Base-by-base conservation (phyloP, 352 stramenopile species). In the Phytophthora rubi region DNA sequence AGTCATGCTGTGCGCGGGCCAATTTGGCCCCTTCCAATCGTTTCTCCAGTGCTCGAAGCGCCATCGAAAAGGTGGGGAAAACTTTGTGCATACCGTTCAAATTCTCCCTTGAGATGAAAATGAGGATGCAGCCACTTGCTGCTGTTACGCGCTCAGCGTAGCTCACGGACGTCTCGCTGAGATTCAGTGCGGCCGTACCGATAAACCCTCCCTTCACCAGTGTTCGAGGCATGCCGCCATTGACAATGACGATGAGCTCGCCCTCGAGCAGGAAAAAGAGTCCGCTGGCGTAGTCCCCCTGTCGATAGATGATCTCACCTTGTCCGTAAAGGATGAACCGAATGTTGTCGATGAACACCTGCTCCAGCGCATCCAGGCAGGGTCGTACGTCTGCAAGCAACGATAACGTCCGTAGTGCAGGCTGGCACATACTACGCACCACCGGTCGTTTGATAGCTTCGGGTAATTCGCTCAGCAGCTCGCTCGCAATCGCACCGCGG, bases 221-320 rank as follows among this genome's bases (percentile, higher is more conserved):
- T 2, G 68, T 79, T 0, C 76, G 66, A 33, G 80, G 78, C 33
- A 68, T 35, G 13, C 69, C 71, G 7, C 68, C 70, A 54, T 85
- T 62, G 6, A 58, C 54, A 48, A 84, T 81, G 49, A 89, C 79
- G 30, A 81, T 79, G 0, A 89, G 68, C 33, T 88, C 77, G 0
- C 85, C 85, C 45, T 89, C 80, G 0, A 91, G 59, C 16, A 89
- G 49, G 28, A 91, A 87, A 58, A 88, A 92, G 2, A 91, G 56
- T 0, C 79, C 79, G 39, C 78, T 88, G 6, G 85, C 81, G 44
- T 89, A 89, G 51, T 92, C 82, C 9, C 80, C 78, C 57, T 87
- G 74, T 7, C 75, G 71, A 62, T 86, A 91, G 6, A 91, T 81
- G 15, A 84, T 79, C 61, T 91, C 83, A 0, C 83, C 81, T 39